A percentile compares a stretch with the other conserved stretches of the same genome.
Conservation (phyloP, 176 grass and related monocot genomes). For the Zizania latifolia region DNA sequence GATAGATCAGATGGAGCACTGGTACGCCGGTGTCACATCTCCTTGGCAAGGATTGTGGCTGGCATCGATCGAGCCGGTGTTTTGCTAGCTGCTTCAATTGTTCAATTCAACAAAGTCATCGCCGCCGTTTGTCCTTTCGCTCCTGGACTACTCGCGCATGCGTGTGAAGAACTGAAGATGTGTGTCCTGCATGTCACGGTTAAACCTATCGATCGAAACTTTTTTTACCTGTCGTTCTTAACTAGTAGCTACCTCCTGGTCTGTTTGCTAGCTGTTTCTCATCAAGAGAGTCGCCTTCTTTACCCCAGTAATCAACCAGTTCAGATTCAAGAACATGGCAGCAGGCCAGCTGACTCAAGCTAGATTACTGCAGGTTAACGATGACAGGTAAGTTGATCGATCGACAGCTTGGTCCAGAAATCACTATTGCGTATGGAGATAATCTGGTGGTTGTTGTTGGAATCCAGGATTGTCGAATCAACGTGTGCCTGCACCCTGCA, state of each 20-base stretch:
- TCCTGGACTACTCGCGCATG: constrained; percentile 4
- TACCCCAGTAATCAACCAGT: too few species aligned
- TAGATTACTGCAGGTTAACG: too few species aligned
- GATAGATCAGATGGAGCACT: too few species aligned
- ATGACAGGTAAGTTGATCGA: too few species aligned
- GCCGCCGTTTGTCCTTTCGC: not conserved
- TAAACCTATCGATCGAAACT: not conserved
- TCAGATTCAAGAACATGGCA: too few species aligned
- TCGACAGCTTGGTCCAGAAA: not conserved
- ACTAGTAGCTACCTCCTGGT: not conserved
- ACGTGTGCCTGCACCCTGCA: not conserved
- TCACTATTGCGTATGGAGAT: too few species aligned
- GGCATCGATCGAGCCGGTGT: constrained; percentile 8
- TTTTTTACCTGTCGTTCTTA: not conserved
- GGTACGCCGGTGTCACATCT: not conserved
- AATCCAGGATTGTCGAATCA: not conserved
- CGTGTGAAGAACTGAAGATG: not conserved
- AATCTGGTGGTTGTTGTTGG: not conserved
- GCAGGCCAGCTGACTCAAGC: too few species aligned
- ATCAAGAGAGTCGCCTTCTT: not conserved
- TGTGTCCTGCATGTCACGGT: constrained; percentile 3
- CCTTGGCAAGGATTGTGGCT: constrained; percentile 21
- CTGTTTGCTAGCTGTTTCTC: not conserved
- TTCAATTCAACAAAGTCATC: not conserved
- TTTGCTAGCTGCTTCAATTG: constrained; percentile 12